These are phyloP conservation scores for Ogataea ramenticola DNA, from an alignment of 805 yeast genomes.

Conservation along the genomic window DNA sequence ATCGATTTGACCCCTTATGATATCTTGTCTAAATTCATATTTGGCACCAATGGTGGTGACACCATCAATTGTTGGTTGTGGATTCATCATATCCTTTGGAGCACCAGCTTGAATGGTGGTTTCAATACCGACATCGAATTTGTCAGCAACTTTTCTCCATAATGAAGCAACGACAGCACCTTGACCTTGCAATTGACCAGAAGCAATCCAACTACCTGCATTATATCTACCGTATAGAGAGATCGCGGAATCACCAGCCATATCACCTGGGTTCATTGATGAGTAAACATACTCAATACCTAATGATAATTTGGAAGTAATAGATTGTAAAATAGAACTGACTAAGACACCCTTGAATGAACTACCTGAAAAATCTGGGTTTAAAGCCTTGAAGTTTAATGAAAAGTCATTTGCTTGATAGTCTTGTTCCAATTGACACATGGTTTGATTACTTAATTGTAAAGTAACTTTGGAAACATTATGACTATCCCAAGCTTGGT, in stretches of 20 bases:
- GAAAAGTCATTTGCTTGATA: conserved; percentile 85
- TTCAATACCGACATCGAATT: conserved; percentile 92
- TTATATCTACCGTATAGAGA: conserved; percentile 88
- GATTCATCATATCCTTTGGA: conserved; percentile 13
- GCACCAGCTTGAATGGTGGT: conserved; percentile 72
- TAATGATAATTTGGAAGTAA: conserved; percentile 74
- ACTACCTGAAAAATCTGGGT: conserved; percentile 74
- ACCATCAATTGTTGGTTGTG: conserved; percentile 80
- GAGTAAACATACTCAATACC: conserved; percentile 94
- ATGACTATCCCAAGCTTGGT: conserved; percentile 82
- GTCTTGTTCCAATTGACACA: conserved; percentile 96
- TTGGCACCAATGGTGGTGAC: conserved; percentile 92
- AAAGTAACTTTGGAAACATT: conserved; percentile 77
- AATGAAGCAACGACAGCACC: conserved; percentile 85
- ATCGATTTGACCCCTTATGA: conserved; percentile 92
- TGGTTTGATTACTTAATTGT: conserved; percentile 85
- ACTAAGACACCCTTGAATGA: conserved; percentile 87
- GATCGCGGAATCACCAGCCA: conserved; percentile 87
- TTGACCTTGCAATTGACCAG: conserved; percentile 89
- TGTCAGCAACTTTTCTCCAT: conserved; percentile 90
- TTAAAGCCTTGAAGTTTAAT: conserved; percentile 81
- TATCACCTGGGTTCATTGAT: conserved; percentile 48
- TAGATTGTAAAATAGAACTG: conserved; percentile 83
- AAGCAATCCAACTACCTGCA: conserved; percentile 83
- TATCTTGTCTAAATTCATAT: conserved; percentile 94